Percentiles rank a stretch among this genome's conserved stretches.
phyloP scores from a whole-genome alignment of 208 protist genomes.

The Phytomonas sp. region DNA sequence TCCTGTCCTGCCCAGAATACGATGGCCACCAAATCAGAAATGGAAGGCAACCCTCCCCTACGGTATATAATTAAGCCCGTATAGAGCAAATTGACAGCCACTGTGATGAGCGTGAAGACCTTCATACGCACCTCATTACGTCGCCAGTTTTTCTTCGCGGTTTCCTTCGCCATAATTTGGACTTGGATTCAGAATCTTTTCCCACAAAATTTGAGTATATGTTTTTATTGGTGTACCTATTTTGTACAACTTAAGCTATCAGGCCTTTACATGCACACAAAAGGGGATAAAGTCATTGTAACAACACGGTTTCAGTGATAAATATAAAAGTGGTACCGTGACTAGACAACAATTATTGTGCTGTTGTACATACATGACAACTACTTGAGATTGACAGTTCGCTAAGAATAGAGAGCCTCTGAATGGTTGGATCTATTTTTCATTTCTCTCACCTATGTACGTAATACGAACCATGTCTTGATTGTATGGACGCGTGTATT shows the following conservation, averaged over 20 bases:
- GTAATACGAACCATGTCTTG: slow-evolving; percentile 13
- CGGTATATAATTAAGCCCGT: slow-evolving; percentile 46
- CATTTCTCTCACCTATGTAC: too few species aligned
- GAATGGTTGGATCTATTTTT: too few species aligned
- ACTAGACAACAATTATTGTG: too few species aligned
- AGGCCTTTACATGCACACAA: background rate
- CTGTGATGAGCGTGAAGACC: slow-evolving; percentile 56
- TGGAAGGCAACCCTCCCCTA: slow-evolving; percentile 43
- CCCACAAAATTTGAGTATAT: background rate
- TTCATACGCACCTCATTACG: slow-evolving; percentile 64
- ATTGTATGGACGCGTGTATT: slow-evolving; percentile 32
- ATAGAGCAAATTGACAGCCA: slow-evolving; percentile 53
- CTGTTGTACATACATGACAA: too few species aligned
- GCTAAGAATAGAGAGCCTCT: too few species aligned
- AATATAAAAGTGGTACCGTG: too few species aligned
- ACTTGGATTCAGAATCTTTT: slow-evolving; percentile 2
- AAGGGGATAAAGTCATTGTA: too few species aligned
- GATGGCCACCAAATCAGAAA: slow-evolving; percentile 45
- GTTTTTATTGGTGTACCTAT: slow-evolving; percentile 1
- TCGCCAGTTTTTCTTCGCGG: slow-evolving; percentile 74
- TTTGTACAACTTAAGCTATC: background rate
- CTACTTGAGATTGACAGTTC: too few species aligned
- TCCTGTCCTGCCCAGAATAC: slow-evolving; percentile 79
- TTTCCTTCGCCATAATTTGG: slow-evolving; percentile 73
- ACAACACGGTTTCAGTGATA: too few species aligned